A percentile compares a stretch with the other conserved stretches of the same genome.
These are phyloP conservation scores for Diplodia intermedia DNA, from an alignment of 2,329 filamentous ascomycete species.

Conservation along the genomic window DNA sequence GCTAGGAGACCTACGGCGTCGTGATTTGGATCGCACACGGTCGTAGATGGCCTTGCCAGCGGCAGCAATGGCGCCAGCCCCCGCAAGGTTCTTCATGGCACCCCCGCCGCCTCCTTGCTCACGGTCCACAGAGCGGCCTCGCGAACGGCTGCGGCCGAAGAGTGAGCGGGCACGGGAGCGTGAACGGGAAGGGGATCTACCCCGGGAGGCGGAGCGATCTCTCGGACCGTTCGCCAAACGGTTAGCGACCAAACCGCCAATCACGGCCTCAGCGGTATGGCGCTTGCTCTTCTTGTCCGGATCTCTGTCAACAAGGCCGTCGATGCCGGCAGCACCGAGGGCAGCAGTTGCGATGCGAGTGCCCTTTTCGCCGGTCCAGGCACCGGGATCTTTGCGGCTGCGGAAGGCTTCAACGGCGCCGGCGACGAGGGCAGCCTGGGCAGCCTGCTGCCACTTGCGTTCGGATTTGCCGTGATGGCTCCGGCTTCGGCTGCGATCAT, in stretches of 20 bases:
- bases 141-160: slow-evolving; percentile 54
- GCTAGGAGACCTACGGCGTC: slow-evolving; percentile 53
- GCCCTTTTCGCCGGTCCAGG: slow-evolving; percentile 90
- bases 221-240: slow-evolving; percentile 82
- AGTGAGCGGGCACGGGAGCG: slow-evolving; percentile 67
- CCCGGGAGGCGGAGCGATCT: slow-evolving; percentile 67
- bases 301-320: slow-evolving; percentile 73
- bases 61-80: slow-evolving; percentile 57
- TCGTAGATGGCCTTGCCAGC: slow-evolving; percentile 62
- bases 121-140: slow-evolving; percentile 60
- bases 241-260: slow-evolving; percentile 87
- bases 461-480: slow-evolving; percentile 68
- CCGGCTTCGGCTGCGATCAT: slow-evolving; percentile 59
- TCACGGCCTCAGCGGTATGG: slow-evolving; percentile 82
- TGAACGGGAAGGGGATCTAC: slow-evolving; percentile 58
- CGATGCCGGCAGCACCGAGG: slow-evolving; percentile 81
- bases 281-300: slow-evolving; percentile 77
- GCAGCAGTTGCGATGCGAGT: slow-evolving; percentile 91
- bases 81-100: slow-evolving; percentile 57
- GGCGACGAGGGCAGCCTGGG: slow-evolving; percentile 87
- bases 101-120: slow-evolving; percentile 54
- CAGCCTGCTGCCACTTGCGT: slow-evolving; percentile 71
- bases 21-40: slow-evolving; percentile 62
- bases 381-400: slow-evolving; percentile 84
- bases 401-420: slow-evolving; percentile 93